Percentiles rank a stretch among this genome's conserved stretches.
phyloP scores from a whole-genome alignment of 257 asterid species.

The Ajuga chamaepitys region DNA sequence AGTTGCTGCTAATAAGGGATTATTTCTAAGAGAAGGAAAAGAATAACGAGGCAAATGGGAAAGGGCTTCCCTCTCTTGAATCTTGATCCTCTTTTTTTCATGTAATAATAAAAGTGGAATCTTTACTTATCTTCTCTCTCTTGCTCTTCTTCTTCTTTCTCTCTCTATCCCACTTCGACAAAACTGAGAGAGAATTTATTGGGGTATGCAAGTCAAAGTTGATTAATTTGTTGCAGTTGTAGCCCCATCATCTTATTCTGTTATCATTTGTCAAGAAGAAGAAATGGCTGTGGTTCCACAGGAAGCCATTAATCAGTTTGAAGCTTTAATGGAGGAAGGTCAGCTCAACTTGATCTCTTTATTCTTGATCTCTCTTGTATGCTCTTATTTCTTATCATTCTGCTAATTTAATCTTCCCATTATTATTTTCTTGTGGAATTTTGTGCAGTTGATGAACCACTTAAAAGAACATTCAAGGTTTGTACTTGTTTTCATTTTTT shows the following conservation, averaged over 20 bases:
- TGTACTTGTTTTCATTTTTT: not conserved
- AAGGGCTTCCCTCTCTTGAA: constrained; percentile 29
- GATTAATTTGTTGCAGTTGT: constrained; percentile 7
- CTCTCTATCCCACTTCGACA: not conserved
- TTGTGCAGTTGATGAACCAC: constrained; percentile 54
- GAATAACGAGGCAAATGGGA: not conserved
- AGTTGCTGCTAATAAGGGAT: not conserved
- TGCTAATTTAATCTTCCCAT: not conserved
- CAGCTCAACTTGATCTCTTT: constrained; percentile 21
- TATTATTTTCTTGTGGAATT: constrained; percentile 8
- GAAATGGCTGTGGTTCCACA: constrained; percentile 61
- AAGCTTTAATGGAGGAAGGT: constrained; percentile 57
- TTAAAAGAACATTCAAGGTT: constrained; percentile 55
- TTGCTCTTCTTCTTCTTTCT: not conserved
- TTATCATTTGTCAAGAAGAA: not conserved
- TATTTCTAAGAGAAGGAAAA: not conserved
- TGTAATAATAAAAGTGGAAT: constrained; percentile 28
- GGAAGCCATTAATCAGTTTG: constrained; percentile 53
- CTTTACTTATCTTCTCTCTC: constrained; percentile 28
- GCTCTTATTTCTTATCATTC: constrained; percentile 3
- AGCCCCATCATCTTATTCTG: not conserved
- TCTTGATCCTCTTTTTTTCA: constrained; percentile 29
- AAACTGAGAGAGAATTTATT: constrained; percentile 6
- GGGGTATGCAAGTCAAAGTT: constrained; percentile 10
- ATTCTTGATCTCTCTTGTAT: constrained; percentile 6